These are phyloP conservation scores for Tetrahymena borealis DNA, from an alignment of 73 alveolate species.

Conservation along the genomic window DNA sequence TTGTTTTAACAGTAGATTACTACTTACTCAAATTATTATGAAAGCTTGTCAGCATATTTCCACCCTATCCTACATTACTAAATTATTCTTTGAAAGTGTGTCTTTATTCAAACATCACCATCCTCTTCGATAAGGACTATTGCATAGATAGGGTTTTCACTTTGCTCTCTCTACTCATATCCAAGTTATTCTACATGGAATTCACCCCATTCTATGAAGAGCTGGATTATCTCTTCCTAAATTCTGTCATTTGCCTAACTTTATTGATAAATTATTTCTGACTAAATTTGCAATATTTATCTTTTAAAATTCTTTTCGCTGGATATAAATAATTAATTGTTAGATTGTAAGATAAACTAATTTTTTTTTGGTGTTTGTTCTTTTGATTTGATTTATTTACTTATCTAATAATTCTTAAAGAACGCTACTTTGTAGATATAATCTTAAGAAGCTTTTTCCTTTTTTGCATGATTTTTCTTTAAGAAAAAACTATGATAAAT, in stretches of 20 bases:
- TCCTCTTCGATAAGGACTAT: neutral
- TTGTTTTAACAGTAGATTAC: neutral
- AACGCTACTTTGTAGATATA: too few species aligned
- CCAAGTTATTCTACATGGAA: neutral
- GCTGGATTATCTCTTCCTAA: neutral
- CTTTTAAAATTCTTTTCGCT: too few species aligned
- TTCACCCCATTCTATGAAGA: neutral
- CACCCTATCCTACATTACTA: neutral
- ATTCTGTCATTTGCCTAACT: neutral
- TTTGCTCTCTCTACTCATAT: neutral
- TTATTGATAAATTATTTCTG: neutral
- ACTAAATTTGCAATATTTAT: neutral
- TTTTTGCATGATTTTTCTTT: too few species aligned
- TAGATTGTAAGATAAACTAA: neutral
- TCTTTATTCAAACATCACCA: neutral
- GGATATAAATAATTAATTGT: neutral
- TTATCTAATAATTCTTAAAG: too few species aligned
- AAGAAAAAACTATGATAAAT: too few species aligned
- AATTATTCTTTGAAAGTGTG: neutral
- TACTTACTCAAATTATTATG: neutral
- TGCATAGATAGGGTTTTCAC: neutral
- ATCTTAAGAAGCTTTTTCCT: too few species aligned
- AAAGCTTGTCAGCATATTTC: neutral
- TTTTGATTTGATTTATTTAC: too few species aligned
- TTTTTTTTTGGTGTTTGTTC: too few species aligned